Evolutionary conservation across 2,329 filamentous ascomycete genomes (phyloP).

Genomic region (Elsinoe necatrix): DNA sequence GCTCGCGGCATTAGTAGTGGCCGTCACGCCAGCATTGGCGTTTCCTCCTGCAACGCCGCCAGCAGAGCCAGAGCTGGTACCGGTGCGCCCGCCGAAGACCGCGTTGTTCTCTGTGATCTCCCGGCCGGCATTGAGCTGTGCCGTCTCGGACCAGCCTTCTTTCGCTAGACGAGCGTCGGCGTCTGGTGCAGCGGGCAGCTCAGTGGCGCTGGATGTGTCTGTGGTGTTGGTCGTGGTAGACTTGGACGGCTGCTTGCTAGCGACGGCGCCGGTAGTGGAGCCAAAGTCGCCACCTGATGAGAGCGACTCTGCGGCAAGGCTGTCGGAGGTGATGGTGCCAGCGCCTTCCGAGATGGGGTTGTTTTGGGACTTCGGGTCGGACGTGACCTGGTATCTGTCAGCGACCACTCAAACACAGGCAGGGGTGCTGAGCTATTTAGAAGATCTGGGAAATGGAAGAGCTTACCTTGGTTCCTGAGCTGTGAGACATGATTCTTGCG

Average conservation of each 20-base stretch:
- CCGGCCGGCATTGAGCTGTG: conserved; percentile 33
- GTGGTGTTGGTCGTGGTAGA: conserved; percentile 50
- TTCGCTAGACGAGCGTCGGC: conserved; percentile 39
- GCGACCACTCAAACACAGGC: neutral
- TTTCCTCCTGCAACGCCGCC: neutral
- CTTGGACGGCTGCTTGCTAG: conserved; percentile 42
- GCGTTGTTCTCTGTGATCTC: conserved; percentile 26
- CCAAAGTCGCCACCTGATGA: conserved; percentile 52
- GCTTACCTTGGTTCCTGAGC: conserved; percentile 18
- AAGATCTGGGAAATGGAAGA: neutral
- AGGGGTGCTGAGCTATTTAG: neutral
- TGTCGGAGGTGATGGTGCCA: conserved; percentile 58
- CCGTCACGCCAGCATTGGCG: neutral
- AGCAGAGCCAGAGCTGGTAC: neutral
- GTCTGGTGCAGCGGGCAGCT: conserved; percentile 41
- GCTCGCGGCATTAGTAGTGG: conserved; percentile 7
- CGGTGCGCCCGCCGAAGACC: conserved; percentile 17
- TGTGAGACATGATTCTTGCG: neutral
- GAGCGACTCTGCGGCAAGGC: conserved; percentile 67
- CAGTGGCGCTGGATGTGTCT: conserved; percentile 46
- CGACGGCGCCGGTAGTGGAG: conserved; percentile 48
- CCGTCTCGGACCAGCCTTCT: conserved; percentile 32
- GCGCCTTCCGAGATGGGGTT: conserved; percentile 53
- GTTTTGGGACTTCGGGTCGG: conserved; percentile 39
- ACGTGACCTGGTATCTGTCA: conserved; percentile 33